phyloP scores from a whole-genome alignment of 139 green algal genomes.

The Picochlorum costavermella region DNA sequence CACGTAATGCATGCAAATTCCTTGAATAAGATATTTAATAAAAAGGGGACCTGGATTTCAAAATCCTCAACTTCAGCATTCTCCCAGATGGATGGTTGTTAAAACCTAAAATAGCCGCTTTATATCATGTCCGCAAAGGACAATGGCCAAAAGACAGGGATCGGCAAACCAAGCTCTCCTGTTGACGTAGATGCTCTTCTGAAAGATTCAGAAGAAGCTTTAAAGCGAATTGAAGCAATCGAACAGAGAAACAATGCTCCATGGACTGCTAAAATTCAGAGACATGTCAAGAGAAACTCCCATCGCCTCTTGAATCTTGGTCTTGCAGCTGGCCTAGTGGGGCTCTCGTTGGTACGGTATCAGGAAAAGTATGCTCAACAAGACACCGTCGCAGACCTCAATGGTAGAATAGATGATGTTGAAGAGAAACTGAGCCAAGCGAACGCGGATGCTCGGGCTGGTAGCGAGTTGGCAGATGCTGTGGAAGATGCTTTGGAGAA shows the following conservation, averaged over 20 bases:
- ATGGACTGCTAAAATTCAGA: not conserved
- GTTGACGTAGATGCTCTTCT: slow-evolving; percentile 27
- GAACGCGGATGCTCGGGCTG: not conserved
- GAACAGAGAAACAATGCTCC: not conserved
- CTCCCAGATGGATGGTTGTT: too few species aligned
- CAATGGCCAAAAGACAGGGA: too few species aligned
- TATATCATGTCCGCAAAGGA: too few species aligned
- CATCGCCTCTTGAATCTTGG: slow-evolving; percentile 20
- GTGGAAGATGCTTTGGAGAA: not conserved
- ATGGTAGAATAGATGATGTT: not conserved
- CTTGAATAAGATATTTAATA: too few species aligned
- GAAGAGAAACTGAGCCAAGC: not conserved
- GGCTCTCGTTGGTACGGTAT: slow-evolving; percentile 27
- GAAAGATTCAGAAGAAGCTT: slow-evolving; percentile 16
- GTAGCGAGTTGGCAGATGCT: not conserved
- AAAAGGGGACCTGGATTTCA: too few species aligned
- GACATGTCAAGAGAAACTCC: slow-evolving; percentile 25
- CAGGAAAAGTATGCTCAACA: slow-evolving; percentile 24
- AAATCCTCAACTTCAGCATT: too few species aligned
- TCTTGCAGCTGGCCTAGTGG: slow-evolving; percentile 30
- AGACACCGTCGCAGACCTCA: not conserved
- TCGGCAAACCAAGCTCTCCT: too few species aligned
- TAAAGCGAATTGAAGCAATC: slow-evolving; percentile 32
- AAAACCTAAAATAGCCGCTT: too few species aligned
- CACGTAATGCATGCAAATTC: too few species aligned